Evolutionary conservation across 2,329 filamentous ascomycete species (phyloP).

Genomic region (Pseudogymnoascus destructans): DNA sequence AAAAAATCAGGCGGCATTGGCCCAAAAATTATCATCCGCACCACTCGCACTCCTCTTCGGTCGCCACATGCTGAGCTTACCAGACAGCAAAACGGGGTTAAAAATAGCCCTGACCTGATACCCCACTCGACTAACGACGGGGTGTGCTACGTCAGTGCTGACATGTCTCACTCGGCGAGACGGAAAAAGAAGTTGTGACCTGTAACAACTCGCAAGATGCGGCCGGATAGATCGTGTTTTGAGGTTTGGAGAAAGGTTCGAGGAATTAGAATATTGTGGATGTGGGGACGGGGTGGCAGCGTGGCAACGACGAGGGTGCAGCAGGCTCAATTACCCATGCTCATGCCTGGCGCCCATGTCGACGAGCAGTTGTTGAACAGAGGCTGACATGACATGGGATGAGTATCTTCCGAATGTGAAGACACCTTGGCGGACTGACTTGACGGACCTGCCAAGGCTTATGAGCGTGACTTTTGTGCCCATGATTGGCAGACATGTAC

Average conservation of each 20-base stretch:
- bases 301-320: neutral
- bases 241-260: neutral
- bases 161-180: neutral
- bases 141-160: neutral
- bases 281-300: neutral
- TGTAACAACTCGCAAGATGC: neutral
- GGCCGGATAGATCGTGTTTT: neutral
- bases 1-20: neutral
- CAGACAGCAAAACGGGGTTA: neutral
- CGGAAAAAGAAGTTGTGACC: neutral
- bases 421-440: neutral
- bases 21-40: constrained; percentile 2
- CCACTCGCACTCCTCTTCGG: neutral
- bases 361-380: neutral
- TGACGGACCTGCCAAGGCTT: neutral
- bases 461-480: neutral
- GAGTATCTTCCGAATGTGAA: neutral
- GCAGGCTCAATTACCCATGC: constrained; percentile 1
- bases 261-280: neutral
- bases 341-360: neutral
- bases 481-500: neutral
- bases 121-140: neutral
- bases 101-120: neutral
- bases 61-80: constrained; percentile 1
- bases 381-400: neutral